Base-by-base conservation (phyloP, 257 asterid genomes). In the Solanum neorickii region DNA sequence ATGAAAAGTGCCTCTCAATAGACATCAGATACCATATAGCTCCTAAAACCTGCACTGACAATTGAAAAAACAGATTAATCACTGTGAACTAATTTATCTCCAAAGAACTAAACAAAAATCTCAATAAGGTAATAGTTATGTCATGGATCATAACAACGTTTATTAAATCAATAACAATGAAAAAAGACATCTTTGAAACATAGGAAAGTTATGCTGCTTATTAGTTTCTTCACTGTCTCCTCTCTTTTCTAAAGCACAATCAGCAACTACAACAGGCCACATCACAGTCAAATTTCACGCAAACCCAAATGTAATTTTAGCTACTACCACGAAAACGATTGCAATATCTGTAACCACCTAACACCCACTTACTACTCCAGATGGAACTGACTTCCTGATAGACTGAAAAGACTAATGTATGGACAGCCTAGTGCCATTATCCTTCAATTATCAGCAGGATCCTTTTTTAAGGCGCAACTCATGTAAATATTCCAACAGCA, bases 21-120 rank as follows among this genome's bases (percentile, higher is more conserved):
- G 99, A 87, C 97, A 94, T 91, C 86, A 96, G 92, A 87, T 96
- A 94, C 99, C 98, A 96, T 68, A 91, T 89, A 37, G 98, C 91
- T 69, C 98, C 98, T 60, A 95, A 27, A 35, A 91, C 96, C 98
- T 94, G 90, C 89, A 84, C 89, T 87, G 9, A 75, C 88, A 59
- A 86, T 82, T 83, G n/a, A 18, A 76, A 86, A 75, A 27, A 0
- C 70, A 35, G 75, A 35, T 78, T 59, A 37, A 69, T 39, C 60
- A 46, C 49, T 21, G 44, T 68, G 76, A 65, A 69, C 23, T 39
- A 39, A 7, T 29, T 70, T 52, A 77, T 76, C 37, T 21, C 20
- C 11, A 35, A 29, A 3, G 46, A 82, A 49, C 37, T 29, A 29
- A 52, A 80, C 29, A 18, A 29, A 20, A 47, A 20, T 47, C 60